A percentile compares a stretch with the other conserved stretches of the same genome.
Evolutionary conservation across 345 rosid genomes (phyloP).

Genomic region (Rhizophora mangle): DNA sequence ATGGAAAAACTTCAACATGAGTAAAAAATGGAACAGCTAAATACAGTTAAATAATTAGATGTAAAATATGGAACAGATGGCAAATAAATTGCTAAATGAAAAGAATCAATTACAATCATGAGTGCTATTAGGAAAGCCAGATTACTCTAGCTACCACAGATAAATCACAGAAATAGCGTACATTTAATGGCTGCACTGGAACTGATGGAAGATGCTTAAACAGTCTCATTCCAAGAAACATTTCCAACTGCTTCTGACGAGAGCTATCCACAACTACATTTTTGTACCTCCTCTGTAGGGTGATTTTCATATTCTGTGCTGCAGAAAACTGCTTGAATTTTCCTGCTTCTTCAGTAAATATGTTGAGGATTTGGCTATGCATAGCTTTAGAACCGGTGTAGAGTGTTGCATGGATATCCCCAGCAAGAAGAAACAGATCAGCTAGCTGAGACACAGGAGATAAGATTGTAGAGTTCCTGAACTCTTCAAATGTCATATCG

Average conservation of each 20-base stretch:
- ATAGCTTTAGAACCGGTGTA: slow-evolving; percentile 98
- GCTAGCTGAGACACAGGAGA: slow-evolving; percentile 87
- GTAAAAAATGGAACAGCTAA: too few species aligned
- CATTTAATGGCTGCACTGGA: slow-evolving; percentile 79
- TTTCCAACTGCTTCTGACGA: slow-evolving; percentile 94
- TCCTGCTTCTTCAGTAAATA: slow-evolving; percentile 91
- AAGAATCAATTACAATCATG: background rate
- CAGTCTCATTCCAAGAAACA: slow-evolving; percentile 92
- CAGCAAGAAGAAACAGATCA: slow-evolving; percentile 91
- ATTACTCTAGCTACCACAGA: background rate
- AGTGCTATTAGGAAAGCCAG: background rate
- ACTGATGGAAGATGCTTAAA: slow-evolving; percentile 95
- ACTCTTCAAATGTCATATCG: slow-evolving; percentile 86
- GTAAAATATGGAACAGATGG: too few species aligned
- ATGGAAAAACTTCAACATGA: too few species aligned
- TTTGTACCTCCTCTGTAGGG: slow-evolving; percentile 87
- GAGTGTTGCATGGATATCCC: slow-evolving; percentile 98
- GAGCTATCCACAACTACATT: slow-evolving; percentile 90
- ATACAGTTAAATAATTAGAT: too few species aligned
- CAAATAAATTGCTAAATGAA: too few species aligned
- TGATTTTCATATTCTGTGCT: slow-evolving; percentile 89
- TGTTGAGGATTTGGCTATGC: slow-evolving; percentile 96
- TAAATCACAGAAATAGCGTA: slow-evolving; percentile 33
- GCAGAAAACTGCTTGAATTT: slow-evolving; percentile 85
- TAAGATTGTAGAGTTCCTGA: slow-evolving; percentile 82